These are phyloP conservation scores for Leccinum pseudoinsigne DNA, from an alignment of 1,284 basidiomycete species.

Conservation along the genomic window DNA sequence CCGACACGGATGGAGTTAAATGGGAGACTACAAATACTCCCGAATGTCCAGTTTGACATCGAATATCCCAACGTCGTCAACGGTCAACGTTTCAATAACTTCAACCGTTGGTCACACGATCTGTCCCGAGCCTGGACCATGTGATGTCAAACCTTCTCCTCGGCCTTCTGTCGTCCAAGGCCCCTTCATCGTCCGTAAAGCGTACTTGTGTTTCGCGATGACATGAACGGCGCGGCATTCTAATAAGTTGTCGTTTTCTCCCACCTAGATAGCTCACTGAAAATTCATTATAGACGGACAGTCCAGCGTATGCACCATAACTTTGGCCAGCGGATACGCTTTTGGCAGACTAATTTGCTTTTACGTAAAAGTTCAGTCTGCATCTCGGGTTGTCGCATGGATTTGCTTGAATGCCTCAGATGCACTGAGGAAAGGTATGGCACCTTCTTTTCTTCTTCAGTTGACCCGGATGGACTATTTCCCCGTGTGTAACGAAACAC, in stretches of 20 bases:
- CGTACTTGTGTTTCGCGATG: background rate
- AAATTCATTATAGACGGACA: background rate
- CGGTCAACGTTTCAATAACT: background rate
- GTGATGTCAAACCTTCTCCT: background rate
- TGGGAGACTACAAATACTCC: background rate
- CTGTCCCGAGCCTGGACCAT: background rate
- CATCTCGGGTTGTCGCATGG: slow-evolving; percentile 8
- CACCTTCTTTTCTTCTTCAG: background rate
- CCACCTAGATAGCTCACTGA: background rate
- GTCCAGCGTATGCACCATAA: background rate
- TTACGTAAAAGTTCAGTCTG: background rate
- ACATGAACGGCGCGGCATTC: background rate
- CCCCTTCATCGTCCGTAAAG: background rate
- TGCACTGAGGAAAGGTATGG: background rate
- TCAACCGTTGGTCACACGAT: background rate
- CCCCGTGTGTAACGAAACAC: background rate
- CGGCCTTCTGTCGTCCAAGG: background rate
- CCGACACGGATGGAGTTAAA: background rate
- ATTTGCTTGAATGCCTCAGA: background rate
- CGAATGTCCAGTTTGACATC: too few species aligned
- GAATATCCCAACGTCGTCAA: too few species aligned
- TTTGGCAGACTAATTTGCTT: background rate
- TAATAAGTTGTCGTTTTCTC: background rate
- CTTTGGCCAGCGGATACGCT: background rate
- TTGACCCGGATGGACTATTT: background rate